A percentile compares a stretch with the other conserved stretches of the same genome.
Evolutionary conservation across 83 land plant species (phyloP).

Genomic region (Thuja plicata): DNA sequence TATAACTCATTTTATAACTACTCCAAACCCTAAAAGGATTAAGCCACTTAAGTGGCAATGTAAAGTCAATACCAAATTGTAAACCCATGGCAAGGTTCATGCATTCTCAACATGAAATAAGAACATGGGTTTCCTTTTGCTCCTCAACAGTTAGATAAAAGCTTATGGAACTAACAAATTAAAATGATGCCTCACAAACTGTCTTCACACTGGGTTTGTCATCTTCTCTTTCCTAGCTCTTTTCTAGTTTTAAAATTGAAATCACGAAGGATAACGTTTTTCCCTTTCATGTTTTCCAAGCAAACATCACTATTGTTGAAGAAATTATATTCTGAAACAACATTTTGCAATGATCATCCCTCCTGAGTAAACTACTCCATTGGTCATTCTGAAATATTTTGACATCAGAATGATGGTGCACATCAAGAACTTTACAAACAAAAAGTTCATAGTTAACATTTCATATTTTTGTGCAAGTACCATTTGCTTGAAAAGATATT

Average conservation of each 20-base stretch:
- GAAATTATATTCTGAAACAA: constrained; percentile 21
- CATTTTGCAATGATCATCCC: constrained; percentile 6
- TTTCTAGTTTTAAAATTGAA: not conserved
- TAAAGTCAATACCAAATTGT: too few species aligned
- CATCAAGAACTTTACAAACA: constrained; percentile 30
- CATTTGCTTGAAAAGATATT: not conserved
- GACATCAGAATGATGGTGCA: constrained; percentile 15
- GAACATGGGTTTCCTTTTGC: too few species aligned
- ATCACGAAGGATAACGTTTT: not conserved
- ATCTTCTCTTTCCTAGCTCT: not conserved
- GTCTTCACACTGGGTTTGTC: not conserved
- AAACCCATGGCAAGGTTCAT: too few species aligned
- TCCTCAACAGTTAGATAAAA: too few species aligned
- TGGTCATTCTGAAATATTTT: constrained; percentile 16
- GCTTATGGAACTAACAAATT: too few species aligned
- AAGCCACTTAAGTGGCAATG: too few species aligned
- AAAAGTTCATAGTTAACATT: constrained; percentile 20
- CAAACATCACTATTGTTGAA: constrained; percentile 19
- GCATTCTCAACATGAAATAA: too few species aligned
- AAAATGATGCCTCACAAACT: too few species aligned
- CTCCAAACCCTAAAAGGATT: too few species aligned
- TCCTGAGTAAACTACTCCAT: constrained; percentile 3
- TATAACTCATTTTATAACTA: too few species aligned
- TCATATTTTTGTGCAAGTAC: not conserved
- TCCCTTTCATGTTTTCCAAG: constrained; percentile 30